Conservation (phyloP, 1,139 yeast species). For the Nematodospora anomalae region DNA sequence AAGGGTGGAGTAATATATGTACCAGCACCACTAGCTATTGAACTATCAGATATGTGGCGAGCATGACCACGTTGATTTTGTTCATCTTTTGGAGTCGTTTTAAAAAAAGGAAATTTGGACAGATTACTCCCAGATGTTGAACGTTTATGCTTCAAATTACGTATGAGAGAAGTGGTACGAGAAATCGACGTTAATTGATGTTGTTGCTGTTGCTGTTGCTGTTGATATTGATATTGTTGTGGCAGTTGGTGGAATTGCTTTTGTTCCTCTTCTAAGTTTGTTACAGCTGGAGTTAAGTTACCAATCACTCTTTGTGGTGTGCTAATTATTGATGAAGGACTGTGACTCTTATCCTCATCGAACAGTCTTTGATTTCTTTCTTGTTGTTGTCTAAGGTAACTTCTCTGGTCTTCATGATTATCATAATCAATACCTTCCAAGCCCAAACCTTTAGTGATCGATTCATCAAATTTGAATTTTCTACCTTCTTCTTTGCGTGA, state of each 20-base stretch:
- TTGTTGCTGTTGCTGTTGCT: slow-evolving; percentile 8
- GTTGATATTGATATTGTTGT: slow-evolving; percentile 4
- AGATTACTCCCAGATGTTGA: slow-evolving; percentile 41
- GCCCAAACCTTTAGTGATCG: slow-evolving; percentile 39
- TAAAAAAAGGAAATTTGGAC: slow-evolving; percentile 37
- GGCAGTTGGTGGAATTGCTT: slow-evolving; percentile 5
- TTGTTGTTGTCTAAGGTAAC: slow-evolving; percentile 8
- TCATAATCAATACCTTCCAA: slow-evolving; percentile 38
- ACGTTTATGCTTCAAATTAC: slow-evolving; percentile 41
- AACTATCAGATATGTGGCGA: slow-evolving; percentile 46
- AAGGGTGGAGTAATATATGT: slow-evolving; percentile 50
- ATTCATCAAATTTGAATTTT: slow-evolving; percentile 14
- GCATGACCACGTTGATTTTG: slow-evolving; percentile 27
- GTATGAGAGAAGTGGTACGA: slow-evolving; percentile 24
- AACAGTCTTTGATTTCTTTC: slow-evolving; percentile 3
- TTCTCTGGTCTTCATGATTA: slow-evolving; percentile 7
- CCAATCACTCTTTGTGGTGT: slow-evolving; percentile 13
- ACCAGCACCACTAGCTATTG: slow-evolving; percentile 27
- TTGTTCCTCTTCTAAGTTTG: slow-evolving; percentile 33
- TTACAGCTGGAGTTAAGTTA: slow-evolving; percentile 35
- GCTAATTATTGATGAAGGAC: slow-evolving; percentile 6
- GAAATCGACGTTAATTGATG: slow-evolving; percentile 5
- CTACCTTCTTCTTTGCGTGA: slow-evolving; percentile 7
- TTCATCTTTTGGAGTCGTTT: slow-evolving; percentile 22
- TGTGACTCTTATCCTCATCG: not conserved